Evolutionary conservation across 2,329 filamentous ascomycete species (phyloP).

Genomic region (Fusarium tuaranense): DNA sequence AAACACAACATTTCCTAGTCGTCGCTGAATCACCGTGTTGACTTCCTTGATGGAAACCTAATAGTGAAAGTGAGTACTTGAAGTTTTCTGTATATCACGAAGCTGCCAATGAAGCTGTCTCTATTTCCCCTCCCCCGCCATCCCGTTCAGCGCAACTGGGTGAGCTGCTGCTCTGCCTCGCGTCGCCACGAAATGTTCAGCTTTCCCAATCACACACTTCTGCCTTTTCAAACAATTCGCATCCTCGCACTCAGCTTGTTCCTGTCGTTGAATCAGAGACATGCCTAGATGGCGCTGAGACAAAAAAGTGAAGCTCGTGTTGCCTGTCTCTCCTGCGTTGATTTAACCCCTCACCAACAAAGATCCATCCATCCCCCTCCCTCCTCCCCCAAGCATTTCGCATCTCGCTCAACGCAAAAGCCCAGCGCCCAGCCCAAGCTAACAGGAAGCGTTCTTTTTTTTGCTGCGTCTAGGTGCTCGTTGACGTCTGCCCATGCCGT

Average conservation of each 20-base stretch:
- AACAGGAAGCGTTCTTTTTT: constrained; percentile 25
- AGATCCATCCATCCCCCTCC: constrained; percentile 13
- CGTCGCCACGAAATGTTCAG: constrained; percentile 14
- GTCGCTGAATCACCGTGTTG: neutral
- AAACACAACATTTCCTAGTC: neutral
- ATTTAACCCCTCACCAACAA: constrained; percentile 41
- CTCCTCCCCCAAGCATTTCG: constrained; percentile 22
- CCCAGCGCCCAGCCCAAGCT: constrained; percentile 15
- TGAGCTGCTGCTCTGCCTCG: constrained; percentile 9
- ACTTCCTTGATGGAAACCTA: constrained; percentile 5
- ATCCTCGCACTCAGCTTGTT: constrained; percentile 24
- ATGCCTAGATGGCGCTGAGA: constrained; percentile 35
- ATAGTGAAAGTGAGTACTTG: neutral
- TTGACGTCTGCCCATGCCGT: constrained; percentile 42
- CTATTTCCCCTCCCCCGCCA: constrained; percentile 6
- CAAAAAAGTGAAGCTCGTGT: constrained; percentile 19
- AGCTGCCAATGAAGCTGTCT: neutral
- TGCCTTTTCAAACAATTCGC: constrained; percentile 22
- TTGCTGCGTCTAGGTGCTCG: constrained; percentile 20
- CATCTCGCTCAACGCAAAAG: constrained; percentile 19
- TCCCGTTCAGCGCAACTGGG: neutral
- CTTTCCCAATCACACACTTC: constrained; percentile 25
- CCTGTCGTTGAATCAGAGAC: constrained; percentile 20
- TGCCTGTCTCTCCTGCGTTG: constrained; percentile 17
- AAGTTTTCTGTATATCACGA: neutral